phyloP scores from a whole-genome alignment of 2,329 filamentous ascomycete genomes.

The Paraconiothyrium sp. region DNA sequence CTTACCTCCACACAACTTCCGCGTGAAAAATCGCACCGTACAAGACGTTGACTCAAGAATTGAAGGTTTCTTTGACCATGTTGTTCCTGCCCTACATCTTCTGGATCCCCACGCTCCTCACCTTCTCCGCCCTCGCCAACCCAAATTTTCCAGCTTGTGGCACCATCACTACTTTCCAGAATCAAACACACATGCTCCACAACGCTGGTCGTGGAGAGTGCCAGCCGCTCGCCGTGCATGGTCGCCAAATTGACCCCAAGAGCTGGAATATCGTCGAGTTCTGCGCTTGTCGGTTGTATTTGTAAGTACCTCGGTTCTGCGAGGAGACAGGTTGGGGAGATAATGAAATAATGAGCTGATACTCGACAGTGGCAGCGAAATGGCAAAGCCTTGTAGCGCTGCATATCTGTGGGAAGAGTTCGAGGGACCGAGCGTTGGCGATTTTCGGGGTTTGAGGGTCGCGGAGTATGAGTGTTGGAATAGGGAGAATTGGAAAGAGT shows the following conservation, averaged over 20 bases:
- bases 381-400: background rate
- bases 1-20: background rate
- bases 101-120: background rate
- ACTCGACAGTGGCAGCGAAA: slow-evolving; percentile 1
- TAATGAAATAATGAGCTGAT: background rate
- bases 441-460: background rate
- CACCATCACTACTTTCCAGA: background rate
- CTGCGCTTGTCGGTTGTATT: slow-evolving; percentile 1
- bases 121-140: background rate
- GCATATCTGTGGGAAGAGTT: background rate
- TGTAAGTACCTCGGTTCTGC: background rate
- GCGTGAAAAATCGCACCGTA: background rate
- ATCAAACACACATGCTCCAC: background rate
- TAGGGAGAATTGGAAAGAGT: background rate
- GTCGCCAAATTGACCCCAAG: background rate
- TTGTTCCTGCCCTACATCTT: background rate
- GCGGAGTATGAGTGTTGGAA: background rate
- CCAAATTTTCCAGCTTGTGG: background rate
- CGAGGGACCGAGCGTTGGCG: background rate
- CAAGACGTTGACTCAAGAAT: background rate
- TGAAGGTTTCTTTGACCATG: background rate
- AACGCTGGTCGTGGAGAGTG: background rate
- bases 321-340: background rate
- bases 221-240: background rate
- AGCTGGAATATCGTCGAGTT: background rate